These are phyloP conservation scores for Leishmania amazonensis DNA, from an alignment of 208 protist species.

Conservation along the genomic window DNA sequence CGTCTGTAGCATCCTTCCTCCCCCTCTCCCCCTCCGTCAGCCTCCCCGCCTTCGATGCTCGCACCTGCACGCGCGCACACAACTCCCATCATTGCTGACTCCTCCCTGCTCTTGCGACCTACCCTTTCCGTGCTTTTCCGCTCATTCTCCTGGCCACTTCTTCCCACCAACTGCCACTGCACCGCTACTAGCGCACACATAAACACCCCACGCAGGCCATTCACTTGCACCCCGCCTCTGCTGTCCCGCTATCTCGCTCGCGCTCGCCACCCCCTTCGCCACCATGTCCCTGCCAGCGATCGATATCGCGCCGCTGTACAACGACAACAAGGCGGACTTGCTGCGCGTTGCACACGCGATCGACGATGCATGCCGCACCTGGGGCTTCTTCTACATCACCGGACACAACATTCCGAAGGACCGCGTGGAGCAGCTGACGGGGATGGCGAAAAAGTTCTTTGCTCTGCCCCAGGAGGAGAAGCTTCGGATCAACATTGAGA, in stretches of 20 bases:
- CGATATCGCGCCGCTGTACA: conserved; percentile 66
- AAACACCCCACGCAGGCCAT: not conserved
- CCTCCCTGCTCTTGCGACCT: not conserved
- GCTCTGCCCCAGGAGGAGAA: conserved; percentile 64
- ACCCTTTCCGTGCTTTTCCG: not conserved
- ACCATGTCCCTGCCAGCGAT: conserved; percentile 66
- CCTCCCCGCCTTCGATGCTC: not conserved
- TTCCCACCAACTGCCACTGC: not conserved
- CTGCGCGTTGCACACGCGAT: conserved; percentile 57
- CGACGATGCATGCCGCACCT: conserved; percentile 69
- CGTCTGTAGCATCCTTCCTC: not conserved
- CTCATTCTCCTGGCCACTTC: not conserved
- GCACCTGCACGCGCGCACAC: not conserved
- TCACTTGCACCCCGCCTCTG: not conserved
- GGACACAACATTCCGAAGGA: conserved; percentile 58
- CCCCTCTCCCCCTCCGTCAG: not conserved
- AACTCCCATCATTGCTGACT: not conserved
- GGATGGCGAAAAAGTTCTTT: conserved; percentile 65
- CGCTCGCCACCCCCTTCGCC: not conserved
- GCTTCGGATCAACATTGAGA: conserved; percentile 66
- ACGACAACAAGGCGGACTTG: conserved; percentile 38
- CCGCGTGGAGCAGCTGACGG: conserved; percentile 45
- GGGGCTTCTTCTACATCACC: conserved; percentile 88
- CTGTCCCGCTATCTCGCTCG: not conserved
- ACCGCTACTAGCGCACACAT: not conserved